Conservation (phyloP, 2,329 filamentous ascomycete species). For the Cytospora mali region DNA sequence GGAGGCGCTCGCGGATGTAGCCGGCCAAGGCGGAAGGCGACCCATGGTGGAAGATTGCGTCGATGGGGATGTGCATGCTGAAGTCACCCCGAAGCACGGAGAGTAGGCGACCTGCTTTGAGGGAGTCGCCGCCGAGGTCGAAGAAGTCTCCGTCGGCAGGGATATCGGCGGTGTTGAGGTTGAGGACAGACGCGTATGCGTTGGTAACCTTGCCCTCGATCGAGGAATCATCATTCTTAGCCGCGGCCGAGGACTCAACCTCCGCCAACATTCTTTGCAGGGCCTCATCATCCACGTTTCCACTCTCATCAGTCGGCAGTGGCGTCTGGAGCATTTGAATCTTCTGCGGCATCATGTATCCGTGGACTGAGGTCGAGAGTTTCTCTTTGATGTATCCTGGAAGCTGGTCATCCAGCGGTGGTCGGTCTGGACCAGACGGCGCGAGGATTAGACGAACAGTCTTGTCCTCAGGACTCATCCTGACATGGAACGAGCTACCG, state of each 20-base stretch:
- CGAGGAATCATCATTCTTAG: slow-evolving; percentile 30
- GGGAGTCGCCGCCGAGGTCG: slow-evolving; percentile 55
- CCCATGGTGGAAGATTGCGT: slow-evolving; percentile 53
- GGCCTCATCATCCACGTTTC: slow-evolving; percentile 23
- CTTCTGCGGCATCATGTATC: slow-evolving; percentile 43
- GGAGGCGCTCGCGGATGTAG: slow-evolving; percentile 12
- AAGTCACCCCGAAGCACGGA: slow-evolving; percentile 55
- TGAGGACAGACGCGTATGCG: slow-evolving; percentile 50
- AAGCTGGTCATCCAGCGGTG: slow-evolving; percentile 13
- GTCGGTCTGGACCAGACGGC: background rate
- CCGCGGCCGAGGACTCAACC: background rate
- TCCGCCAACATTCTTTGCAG: slow-evolving; percentile 9
- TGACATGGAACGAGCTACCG: slow-evolving; percentile 30
- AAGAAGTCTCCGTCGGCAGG: slow-evolving; percentile 51
- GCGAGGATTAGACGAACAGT: slow-evolving; percentile 10
- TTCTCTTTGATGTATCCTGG: slow-evolving; percentile 19
- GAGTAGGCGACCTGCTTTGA: slow-evolving; percentile 55
- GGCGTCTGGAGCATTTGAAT: slow-evolving; percentile 40
- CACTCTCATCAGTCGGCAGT: slow-evolving; percentile 38
- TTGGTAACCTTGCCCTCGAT: slow-evolving; percentile 45
- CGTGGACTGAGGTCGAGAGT: slow-evolving; percentile 33
- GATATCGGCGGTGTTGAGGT: slow-evolving; percentile 43
- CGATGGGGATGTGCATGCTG: slow-evolving; percentile 50
- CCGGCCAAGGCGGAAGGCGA: slow-evolving; percentile 45
- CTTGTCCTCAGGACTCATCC: slow-evolving; percentile 30